Evolutionary conservation across 2,329 filamentous ascomycete species (phyloP).

Genomic region (Aureobasidium pullulans): DNA sequence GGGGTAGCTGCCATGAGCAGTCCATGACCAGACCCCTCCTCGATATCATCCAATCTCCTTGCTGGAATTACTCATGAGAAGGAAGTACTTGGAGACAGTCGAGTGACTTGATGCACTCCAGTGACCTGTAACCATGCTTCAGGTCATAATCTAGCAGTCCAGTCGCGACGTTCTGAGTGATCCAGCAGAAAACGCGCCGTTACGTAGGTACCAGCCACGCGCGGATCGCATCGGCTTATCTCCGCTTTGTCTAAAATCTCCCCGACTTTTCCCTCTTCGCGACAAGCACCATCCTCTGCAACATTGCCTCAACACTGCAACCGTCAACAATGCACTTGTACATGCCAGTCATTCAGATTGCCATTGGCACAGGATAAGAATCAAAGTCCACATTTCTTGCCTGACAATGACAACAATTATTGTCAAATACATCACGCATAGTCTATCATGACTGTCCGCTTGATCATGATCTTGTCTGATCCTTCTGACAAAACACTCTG

Average conservation of each 20-base stretch:
- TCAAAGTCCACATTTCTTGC: neutral
- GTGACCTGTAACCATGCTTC: neutral
- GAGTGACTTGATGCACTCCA: neutral
- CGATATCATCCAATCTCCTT: neutral
- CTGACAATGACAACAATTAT: neutral
- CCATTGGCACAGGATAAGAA: neutral
- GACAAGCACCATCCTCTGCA: neutral
- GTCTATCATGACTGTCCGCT: conserved; percentile 8
- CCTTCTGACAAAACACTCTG: neutral
- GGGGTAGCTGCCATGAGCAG: neutral
- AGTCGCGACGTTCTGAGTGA: too few species aligned
- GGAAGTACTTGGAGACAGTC: too few species aligned
- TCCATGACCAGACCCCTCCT: neutral
- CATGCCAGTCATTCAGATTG: too few species aligned
- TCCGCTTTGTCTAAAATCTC: neutral
- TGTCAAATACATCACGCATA: neutral
- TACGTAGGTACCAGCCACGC: conserved; percentile 1
- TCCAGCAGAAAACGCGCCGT: neutral
- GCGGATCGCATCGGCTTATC: neutral
- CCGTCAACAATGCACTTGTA: too few species aligned
- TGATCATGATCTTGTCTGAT: conserved; percentile 7
- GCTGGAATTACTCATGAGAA: neutral
- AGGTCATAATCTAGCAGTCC: neutral
- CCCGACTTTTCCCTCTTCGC: neutral
- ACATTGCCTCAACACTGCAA: neutral